phyloP scores from a whole-genome alignment of 2,329 filamentous ascomycete species.

The Pseudocercospora crystallina region DNA sequence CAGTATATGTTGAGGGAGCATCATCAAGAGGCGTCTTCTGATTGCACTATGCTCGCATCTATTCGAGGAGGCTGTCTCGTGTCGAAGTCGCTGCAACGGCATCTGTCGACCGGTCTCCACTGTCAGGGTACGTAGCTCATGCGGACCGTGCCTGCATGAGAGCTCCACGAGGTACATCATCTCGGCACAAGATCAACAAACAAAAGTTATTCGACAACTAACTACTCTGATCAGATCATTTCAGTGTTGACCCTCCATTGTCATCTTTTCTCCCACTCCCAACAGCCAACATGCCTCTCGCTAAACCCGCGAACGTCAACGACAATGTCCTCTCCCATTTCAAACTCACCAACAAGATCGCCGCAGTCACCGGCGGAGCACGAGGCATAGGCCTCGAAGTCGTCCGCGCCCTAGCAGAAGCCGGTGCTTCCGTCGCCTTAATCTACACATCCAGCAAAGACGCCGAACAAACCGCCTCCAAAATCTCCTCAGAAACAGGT shows the following conservation, averaged over 20 bases:
- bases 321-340: constrained; percentile 49
- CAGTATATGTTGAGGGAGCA: no score
- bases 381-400: constrained; percentile 85
- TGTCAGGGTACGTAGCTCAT: not conserved
- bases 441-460: constrained; percentile 81
- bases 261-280: not conserved
- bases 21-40: no score
- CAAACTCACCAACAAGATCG: constrained; percentile 77
- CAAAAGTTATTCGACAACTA: no score
- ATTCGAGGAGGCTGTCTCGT: no score
- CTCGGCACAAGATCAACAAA: constrained; percentile 4
- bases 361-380: constrained; percentile 82
- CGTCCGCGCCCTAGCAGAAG: constrained; percentile 82
- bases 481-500: constrained; percentile 23
- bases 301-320: constrained; percentile 18
- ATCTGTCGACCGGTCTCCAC: constrained; percentile 6
- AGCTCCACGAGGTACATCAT: not conserved
- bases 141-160: constrained; percentile 7
- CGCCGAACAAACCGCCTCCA: constrained; percentile 16
- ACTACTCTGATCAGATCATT: no score
- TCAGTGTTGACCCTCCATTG: no score
- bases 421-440: constrained; percentile 81
- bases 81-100: no score
- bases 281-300: constrained; percentile 23
- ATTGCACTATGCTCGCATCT: no score